A percentile compares a stretch with the other conserved stretches of the same genome.
Conservation (phyloP, 2,329 filamentous ascomycete genomes). For the Microsporum canis region DNA sequence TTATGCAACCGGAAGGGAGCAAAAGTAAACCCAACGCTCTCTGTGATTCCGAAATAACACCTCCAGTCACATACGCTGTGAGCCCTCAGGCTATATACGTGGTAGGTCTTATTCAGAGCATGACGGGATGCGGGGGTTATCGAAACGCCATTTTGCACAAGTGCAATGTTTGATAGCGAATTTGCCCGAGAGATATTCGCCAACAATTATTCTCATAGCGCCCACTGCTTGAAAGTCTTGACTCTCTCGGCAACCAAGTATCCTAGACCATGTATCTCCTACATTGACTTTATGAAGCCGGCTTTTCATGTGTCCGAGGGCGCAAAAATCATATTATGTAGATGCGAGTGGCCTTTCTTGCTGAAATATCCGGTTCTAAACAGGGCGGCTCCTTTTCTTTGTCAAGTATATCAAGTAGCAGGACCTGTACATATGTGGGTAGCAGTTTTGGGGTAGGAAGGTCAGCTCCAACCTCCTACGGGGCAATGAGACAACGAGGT, state of each 20-base stretch:
- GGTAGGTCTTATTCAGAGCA: too few species aligned
- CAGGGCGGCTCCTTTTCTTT: background rate
- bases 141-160: too few species aligned
- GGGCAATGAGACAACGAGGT: background rate
- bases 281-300: background rate
- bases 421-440: background rate
- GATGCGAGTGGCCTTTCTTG: background rate
- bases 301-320: background rate
- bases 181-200: too few species aligned
- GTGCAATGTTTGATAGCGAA: too few species aligned
- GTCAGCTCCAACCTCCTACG: background rate
- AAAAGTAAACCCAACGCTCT: background rate
- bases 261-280: background rate
- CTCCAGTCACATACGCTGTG: too few species aligned
- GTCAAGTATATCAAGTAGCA: background rate
- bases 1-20: background rate
- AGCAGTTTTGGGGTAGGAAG: background rate
- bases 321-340: background rate
- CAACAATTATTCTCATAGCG: too few species aligned
- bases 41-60: background rate
- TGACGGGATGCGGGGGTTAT: too few species aligned
- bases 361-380: background rate
- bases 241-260: too few species aligned
- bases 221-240: too few species aligned
- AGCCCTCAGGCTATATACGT: too few species aligned